Evolutionary conservation across 1,284 basidiomycete genomes (phyloP), one percentile per base, ranked within the genome.

Genomic region (Flammula alnicola): DNA sequence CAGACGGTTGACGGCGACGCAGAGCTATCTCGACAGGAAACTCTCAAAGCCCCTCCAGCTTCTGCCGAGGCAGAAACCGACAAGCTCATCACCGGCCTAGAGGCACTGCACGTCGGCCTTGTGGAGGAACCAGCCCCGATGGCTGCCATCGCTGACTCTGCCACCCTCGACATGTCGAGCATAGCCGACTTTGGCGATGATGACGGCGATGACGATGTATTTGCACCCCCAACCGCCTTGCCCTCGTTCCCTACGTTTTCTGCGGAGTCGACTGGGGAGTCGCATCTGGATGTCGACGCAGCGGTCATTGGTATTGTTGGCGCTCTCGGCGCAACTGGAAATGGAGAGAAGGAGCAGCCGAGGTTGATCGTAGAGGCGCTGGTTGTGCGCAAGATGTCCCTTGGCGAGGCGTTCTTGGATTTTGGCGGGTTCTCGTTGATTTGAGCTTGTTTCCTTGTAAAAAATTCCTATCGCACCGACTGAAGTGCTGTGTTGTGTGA

Each of bases 351-450:
- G 20, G 59, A 63, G 8, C 72, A 75, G 44, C 72, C 78, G 10
- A 73, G 84, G 7, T 68, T 87, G 6, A 90, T 91, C 39, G 86
- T 91, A n/a, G 88, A 91, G 63, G 88, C 80, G 1, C 74, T 91
- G 23, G 84, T 91, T 2, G 83, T 90, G 11, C 75, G 86, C 42
- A 88, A 91, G 65, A 72, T 88, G 68, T 83, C 83, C 8, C 60
- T 86, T 3, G 84, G 86, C 48, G 88, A 90, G 61, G 83, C 75
- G 7, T 90, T 84, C 63, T 64, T 90, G 49, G 86, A 90, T 63
- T 88, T 91, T 61, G 81, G 78, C 7, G 82, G 81, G 4, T 86
- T 90, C 57, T 74, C 77, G 25, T 58, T 84, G 49, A 69, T 70
- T 29, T 77, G 62, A 72, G 20, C 3, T 23, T 32, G 3, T 26